These are phyloP conservation scores for Suhomyces prunicola DNA, from an alignment of 805 yeast species.

Conservation along the genomic window DNA sequence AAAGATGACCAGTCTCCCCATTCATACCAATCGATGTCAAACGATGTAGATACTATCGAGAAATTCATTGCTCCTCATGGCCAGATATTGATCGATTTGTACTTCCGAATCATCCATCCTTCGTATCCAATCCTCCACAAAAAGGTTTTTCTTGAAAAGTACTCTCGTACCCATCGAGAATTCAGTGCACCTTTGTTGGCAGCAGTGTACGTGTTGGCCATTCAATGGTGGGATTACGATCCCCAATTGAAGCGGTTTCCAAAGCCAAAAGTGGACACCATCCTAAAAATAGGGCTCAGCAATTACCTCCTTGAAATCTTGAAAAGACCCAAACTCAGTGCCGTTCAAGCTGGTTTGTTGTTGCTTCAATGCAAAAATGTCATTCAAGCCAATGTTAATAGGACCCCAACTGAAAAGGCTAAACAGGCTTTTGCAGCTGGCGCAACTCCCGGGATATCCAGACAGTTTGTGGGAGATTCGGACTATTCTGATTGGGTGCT, in stretches of 20 bases:
- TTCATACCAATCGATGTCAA: constrained; percentile 63
- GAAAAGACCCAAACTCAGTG: constrained; percentile 84
- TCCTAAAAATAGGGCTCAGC: constrained; percentile 51
- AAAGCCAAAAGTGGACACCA: constrained; percentile 66
- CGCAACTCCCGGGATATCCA: neutral
- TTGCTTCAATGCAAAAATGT: constrained; percentile 62
- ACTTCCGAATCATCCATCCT: constrained; percentile 85
- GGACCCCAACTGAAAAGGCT: constrained; percentile 8
- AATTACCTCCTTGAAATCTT: constrained; percentile 72
- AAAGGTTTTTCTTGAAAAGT: constrained; percentile 86
- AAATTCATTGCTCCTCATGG: constrained; percentile 91
- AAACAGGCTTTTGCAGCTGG: constrained; percentile 9
- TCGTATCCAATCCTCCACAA: constrained; percentile 89
- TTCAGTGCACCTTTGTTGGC: constrained; percentile 89
- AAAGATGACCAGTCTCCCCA: constrained; percentile 78
- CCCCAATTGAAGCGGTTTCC: constrained; percentile 71
- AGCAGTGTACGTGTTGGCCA: constrained; percentile 82
- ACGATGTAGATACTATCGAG: constrained; percentile 81
- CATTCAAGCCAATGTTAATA: constrained; percentile 16
- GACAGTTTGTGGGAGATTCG: constrained; percentile 18
- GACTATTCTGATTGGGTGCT: constrained; percentile 77
- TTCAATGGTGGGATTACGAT: constrained; percentile 93
- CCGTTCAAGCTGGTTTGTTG: constrained; percentile 85
- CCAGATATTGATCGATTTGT: constrained; percentile 69
- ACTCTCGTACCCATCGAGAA: constrained; percentile 85